phyloP scores from a whole-genome alignment of 116 monocot genomes.

The Papilionanthe hybrid region DNA sequence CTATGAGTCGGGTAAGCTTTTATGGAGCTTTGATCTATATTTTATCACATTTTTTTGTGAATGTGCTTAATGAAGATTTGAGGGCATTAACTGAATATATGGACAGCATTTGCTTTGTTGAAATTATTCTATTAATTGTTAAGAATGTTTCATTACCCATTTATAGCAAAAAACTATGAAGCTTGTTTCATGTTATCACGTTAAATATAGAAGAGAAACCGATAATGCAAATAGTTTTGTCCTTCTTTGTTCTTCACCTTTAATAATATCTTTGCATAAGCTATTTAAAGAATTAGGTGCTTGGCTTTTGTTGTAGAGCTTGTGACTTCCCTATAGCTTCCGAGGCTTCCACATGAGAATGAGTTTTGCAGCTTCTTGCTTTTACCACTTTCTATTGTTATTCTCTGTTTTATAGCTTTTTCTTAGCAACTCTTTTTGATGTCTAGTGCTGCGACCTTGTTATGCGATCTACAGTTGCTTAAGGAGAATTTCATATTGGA shows the following conservation, averaged over 20 bases:
- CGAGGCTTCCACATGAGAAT: not conserved
- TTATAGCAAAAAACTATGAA: not conserved
- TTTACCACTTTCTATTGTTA: not conserved
- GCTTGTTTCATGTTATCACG: not conserved
- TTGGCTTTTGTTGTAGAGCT: not conserved
- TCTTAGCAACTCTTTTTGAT: not conserved
- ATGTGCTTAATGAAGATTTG: not conserved
- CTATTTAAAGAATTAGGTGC: not conserved
- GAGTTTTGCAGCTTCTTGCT: not conserved
- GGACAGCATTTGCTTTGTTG: not conserved
- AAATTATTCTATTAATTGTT: not conserved
- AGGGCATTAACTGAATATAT: not conserved
- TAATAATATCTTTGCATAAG: not conserved
- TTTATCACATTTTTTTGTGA: not conserved
- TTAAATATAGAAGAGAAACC: not conserved
- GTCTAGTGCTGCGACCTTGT: no score
- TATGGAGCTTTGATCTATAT: conserved; percentile 4
- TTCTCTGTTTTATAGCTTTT: not conserved
- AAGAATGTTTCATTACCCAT: not conserved
- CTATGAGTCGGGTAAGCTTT: conserved; percentile 56
- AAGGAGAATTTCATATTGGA: no score
- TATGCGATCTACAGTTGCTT: no score
- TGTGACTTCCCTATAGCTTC: not conserved
- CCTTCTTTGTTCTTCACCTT: not conserved
- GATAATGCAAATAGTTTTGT: not conserved